Conservation (phyloP, 805 yeast species). For the Candida krabiensis region DNA sequence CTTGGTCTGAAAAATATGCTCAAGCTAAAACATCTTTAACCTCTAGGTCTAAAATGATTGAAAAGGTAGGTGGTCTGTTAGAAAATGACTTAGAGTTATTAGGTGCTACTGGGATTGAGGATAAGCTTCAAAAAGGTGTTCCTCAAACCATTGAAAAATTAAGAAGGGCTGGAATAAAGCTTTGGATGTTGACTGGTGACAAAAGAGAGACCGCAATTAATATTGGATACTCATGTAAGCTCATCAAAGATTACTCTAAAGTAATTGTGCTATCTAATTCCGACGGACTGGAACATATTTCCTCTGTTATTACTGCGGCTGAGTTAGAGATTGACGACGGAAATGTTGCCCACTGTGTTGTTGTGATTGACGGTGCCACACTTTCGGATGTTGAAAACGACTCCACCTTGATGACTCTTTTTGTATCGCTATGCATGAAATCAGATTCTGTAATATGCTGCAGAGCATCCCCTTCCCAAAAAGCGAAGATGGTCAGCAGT, state of each 20-base stretch:
- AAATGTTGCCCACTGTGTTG: conserved; percentile 87
- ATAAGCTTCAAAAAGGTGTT: conserved; percentile 95
- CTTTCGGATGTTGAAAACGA: conserved; percentile 72
- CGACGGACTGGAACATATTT: conserved; percentile 48
- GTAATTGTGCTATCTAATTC: conserved; percentile 61
- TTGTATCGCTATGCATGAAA: conserved; percentile 80
- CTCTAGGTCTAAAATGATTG: conserved; percentile 66
- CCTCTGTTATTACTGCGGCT: conserved; percentile 71
- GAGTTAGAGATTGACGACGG: conserved; percentile 71
- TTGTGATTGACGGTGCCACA: conserved; percentile 94
- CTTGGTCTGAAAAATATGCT: conserved; percentile 67
- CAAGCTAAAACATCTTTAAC: conserved; percentile 75
- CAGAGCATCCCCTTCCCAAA: conserved; percentile 96
- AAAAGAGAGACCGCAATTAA: conserved; percentile 97
- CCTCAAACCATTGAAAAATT: conserved; percentile 91
- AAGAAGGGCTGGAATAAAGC: conserved; percentile 86
- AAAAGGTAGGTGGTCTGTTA: conserved; percentile 66
- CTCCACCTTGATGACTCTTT: conserved; percentile 66
- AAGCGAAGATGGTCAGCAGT: conserved; percentile 81
- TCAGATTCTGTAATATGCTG: conserved; percentile 93
- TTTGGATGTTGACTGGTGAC: conserved; percentile 99
- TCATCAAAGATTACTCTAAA: conserved; percentile 90
- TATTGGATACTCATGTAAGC: conserved; percentile 91
- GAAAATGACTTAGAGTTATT: conserved; percentile 68
- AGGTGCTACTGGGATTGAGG: conserved; percentile 98